Evolutionary conservation across 2,329 filamentous ascomycete genomes (phyloP).

Genomic region (Teratosphaeria nubilosa): DNA sequence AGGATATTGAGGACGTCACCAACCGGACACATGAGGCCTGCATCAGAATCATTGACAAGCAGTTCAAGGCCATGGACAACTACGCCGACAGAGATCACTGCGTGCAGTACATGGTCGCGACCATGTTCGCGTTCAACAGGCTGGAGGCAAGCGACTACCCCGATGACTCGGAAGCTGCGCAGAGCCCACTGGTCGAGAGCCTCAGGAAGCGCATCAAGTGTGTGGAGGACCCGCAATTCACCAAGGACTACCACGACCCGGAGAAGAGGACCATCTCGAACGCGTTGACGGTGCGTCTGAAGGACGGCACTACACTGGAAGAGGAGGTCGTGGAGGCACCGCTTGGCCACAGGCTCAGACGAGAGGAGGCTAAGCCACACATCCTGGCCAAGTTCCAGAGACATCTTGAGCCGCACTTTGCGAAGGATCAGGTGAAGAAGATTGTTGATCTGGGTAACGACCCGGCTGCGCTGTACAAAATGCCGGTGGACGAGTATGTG

Average conservation of each 20-base stretch:
- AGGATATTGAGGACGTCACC: conserved; percentile 84
- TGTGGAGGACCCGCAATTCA: conserved; percentile 85
- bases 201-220: conserved; percentile 90
- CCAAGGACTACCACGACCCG: conserved; percentile 89
- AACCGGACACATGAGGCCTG: conserved; percentile 98
- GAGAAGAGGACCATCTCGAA: conserved; percentile 93
- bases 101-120: conserved; percentile 97
- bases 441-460: conserved; percentile 73
- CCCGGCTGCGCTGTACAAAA: conserved; percentile 61
- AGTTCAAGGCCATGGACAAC: conserved; percentile 99
- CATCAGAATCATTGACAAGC: conserved; percentile 99
- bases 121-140: conserved; percentile 91
- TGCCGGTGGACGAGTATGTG: conserved; percentile 86
- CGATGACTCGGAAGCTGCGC: conserved; percentile 85
- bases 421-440: conserved; percentile 65
- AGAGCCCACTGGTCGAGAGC: conserved; percentile 77
- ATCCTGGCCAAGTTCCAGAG: conserved; percentile 93
- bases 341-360: conserved; percentile 78
- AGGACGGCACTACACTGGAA: conserved; percentile 83
- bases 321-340: conserved; percentile 92
- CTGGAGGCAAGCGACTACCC: conserved; percentile 89
- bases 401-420: conserved; percentile 77
- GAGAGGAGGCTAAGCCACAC: conserved; percentile 95
- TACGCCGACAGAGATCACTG: conserved; percentile 99
- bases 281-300: conserved; percentile 85